Evolutionary conservation across 2,329 filamentous ascomycete species (phyloP), one percentile per base, ranked within the genome.

Genomic region (Ophioceras dolichostomum): DNA sequence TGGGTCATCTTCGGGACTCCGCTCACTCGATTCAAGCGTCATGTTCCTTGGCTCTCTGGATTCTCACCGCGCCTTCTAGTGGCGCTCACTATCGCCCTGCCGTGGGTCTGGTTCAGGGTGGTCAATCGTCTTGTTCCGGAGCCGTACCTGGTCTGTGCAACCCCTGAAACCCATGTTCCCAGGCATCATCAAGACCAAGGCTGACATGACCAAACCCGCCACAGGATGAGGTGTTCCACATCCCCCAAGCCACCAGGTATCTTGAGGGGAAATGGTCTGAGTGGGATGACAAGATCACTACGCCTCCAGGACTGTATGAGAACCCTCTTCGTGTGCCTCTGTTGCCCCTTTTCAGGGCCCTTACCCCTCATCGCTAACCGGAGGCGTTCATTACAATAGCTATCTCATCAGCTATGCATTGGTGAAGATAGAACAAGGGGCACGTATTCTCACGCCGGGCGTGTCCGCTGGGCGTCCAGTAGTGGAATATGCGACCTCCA

Each of bases 241-340:
- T 95, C 17, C 84, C 86, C 0, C 91, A 98, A 59, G 87, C 87
- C 0, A 85, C 94, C 50, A 76, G 73, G 21, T 98, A 94, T 57
- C 95, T 88, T 56, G 56, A 71, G 29, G 79, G 81, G 10, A 70
- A 71, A 38, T 94, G 81, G 62, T 54, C 58, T 10, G 68, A 84
- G 39, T 98, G 91, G 91, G 88, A 98, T 58, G 81, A 89, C 41
- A 98, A 96, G 56, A 91, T 98, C 53, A 98, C 91, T 0, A 98
- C 91, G 2, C 91, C 91, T 1, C 89, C 91, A 1, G 91, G 88
- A 24, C 63, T 98, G 63, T 86, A 66, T n/a, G n/a, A n/a, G n/a
- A n/a, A n/a, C n/a, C n/a, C n/a, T n/a, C n/a, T n/a, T n/a, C n/a
- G n/a, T n/a, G n/a, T n/a, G n/a, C n/a, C n/a, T n/a, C n/a, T n/a